These are phyloP conservation scores for Paramecium caudatum DNA, from an alignment of 73 alveolate species.

Conservation along the genomic window DNA sequence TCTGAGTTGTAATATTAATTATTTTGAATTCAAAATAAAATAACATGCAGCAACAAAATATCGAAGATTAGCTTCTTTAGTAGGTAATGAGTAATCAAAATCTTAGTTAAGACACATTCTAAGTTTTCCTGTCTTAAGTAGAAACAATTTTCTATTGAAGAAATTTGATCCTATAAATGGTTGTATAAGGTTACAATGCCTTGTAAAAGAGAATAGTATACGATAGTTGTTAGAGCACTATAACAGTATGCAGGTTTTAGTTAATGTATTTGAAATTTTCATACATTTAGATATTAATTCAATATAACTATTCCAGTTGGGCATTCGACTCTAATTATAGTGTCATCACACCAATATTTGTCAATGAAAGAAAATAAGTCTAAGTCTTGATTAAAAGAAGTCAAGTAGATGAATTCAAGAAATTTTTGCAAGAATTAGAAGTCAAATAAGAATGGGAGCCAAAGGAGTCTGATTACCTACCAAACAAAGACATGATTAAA, in stretches of 20 bases:
- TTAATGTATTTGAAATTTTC: neutral
- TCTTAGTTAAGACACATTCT: conserved; percentile 14
- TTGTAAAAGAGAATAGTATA: conserved; percentile 51
- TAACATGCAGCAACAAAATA: neutral
- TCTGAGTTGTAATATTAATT: conserved; percentile 6
- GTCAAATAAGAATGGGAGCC: conserved; percentile 52
- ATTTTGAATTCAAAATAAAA: conserved; percentile 38
- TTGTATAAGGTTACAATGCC: neutral
- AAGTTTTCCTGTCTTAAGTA: conserved; percentile 16
- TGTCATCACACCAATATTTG: conserved; percentile 1
- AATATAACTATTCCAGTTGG: conserved; percentile 21
- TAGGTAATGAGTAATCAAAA: neutral
- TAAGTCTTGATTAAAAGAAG: neutral
- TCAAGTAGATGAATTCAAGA: conserved; percentile 13
- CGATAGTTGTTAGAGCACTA: conserved; percentile 13
- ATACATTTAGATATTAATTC: conserved; percentile 25
- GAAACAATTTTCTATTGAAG: conserved; percentile 52
- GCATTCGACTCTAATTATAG: neutral
- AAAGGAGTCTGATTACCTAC: neutral
- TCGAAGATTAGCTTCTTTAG: conserved; percentile 38
- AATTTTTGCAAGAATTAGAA: conserved; percentile 41
- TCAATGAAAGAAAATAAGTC: conserved; percentile 20
- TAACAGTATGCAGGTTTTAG: neutral
- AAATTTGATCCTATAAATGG: neutral
- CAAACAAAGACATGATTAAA: conserved; percentile 28